These are phyloP conservation scores for Eremothecium gossypii DNA, from an alignment of 1,139 yeast species.

Conservation along the genomic window DNA sequence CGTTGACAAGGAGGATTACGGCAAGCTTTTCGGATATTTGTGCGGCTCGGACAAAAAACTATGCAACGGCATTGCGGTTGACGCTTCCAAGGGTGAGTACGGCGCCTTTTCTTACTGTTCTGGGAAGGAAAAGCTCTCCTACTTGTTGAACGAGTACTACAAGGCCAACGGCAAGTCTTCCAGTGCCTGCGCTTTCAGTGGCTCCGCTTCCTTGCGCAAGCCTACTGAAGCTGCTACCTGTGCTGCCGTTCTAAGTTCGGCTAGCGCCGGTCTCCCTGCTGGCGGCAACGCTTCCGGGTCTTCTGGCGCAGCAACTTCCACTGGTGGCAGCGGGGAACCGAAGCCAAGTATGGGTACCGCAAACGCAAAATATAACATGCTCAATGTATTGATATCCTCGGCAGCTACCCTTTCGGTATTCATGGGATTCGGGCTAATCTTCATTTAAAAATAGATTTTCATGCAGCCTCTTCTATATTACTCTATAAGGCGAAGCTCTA, in stretches of 20 bases:
- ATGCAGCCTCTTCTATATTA: too few relatives aligned
- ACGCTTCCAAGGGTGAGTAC: slow-evolving; percentile 53
- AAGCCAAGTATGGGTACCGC: slow-evolving; percentile 23
- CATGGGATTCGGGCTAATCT: slow-evolving; percentile 55
- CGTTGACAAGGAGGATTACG: slow-evolving; percentile 45
- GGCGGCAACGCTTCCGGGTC: slow-evolving; percentile 6
- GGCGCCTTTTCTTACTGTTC: slow-evolving; percentile 63
- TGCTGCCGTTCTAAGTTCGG: slow-evolving; percentile 37
- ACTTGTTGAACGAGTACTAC: slow-evolving; percentile 58
- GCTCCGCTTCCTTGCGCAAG: slow-evolving; percentile 46
- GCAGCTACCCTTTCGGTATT: slow-evolving; percentile 62
- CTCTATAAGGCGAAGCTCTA: not conserved
- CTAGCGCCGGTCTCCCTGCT: slow-evolving; percentile 31
- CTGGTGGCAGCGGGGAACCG: slow-evolving; percentile 24
- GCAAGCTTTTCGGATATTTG: slow-evolving; percentile 45
- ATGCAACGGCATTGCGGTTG: slow-evolving; percentile 47
- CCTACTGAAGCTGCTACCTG: slow-evolving; percentile 44
- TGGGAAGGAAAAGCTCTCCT: slow-evolving; percentile 52
- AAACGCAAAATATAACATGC: slow-evolving; percentile 40
- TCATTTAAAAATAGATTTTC: slow-evolving; percentile 30
- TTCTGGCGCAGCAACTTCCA: slow-evolving; percentile 9
- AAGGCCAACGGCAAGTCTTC: slow-evolving; percentile 35
- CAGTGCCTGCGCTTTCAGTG: slow-evolving; percentile 59
- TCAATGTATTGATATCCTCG: slow-evolving; percentile 68
- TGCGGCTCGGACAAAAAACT: slow-evolving; percentile 39